Base-by-base conservation (phyloP, 2,329 filamentous ascomycete species). In the Ampelomyces quisqualis region DNA sequence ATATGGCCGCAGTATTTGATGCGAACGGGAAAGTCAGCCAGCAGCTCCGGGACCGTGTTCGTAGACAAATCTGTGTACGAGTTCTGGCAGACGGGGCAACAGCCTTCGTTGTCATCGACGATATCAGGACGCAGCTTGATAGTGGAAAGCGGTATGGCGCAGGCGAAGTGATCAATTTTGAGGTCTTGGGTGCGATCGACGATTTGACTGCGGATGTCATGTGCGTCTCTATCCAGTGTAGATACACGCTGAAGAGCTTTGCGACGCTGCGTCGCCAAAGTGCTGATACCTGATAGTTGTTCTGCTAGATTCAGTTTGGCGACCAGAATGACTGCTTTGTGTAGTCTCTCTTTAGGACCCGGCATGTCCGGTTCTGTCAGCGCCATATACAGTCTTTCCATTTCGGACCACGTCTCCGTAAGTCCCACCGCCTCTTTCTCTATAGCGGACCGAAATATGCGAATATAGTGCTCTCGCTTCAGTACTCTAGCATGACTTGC, bases 1-100 rank as follows among this genome's bases (percentile, higher is more conserved):
- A 58, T 19, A 30, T 61, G 58, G 2, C 58, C 56, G 22, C 58
- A 61, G 34, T 57, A 37, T 22, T 59, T 61, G 35, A 61, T 59
- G 2, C 51, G 49, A 2, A 58, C 51, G 6, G 56, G 54, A 19
- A 46, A 59, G 37, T 61, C 58, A 11, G 45, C 43, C 0, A 61
- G 33, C 2, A 58, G 39, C 2, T 55, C 48, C 7, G 44, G 15
- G 6, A 48, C 29, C 0, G 45, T 19, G 31, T 43, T 54, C 1
- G 36, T 34, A 2, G 30, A 9, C 1, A 52, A 33, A 15, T 49
- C 51, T 1, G 49, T 46, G 37, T 57, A 55, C 2, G 47, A 47
- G 19, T 53, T 43, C n/a, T 51, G 58, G 31, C 58, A 61, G 10
- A 61, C 42, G 0, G 51, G 45, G 36, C 45, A 49, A n/a, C 38